Base-by-base conservation (phyloP, 2,329 filamentous ascomycete species). In the Cladophialophora carrionii region DNA sequence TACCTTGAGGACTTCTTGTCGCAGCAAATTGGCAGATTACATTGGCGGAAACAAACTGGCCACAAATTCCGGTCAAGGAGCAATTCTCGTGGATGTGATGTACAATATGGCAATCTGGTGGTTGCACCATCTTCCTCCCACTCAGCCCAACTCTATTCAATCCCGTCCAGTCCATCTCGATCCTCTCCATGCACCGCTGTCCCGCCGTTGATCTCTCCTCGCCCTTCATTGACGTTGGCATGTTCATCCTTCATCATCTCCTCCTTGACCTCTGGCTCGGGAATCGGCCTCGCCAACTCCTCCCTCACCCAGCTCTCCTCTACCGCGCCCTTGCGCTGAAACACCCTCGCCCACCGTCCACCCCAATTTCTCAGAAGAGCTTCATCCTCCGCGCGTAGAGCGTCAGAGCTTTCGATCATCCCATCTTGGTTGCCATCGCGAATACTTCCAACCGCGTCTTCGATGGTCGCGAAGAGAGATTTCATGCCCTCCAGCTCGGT, bases 321-420 rank as follows among this genome's bases (percentile, higher is more conserved):
- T 14, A 98, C 91, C 2, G 90, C 91, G 14, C 86, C 86, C 78
- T 92, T 90, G 51, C 95, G 84, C 72, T 88, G 82, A 77, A 96
- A 97, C 1, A 95, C 92, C 34, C 91, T 85, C 68, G 91, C 80
- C 95, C 95, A 99, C 55, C 92, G 85, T 74, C 87, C 85, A 0
- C 90, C 93, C 95, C 95, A 98, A 57, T 86, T 84, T 68, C 85
- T 84, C 63, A 96, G 81, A 65, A 84, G 84, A 70, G 89, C 85
- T 34, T 86, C 82, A 41, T 83, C 84, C 32, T 72, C 78, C 82
- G 62, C 70, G 14, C 65, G 58, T 7, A 71, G 54, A 14, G 83
- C 86, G 65, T 89, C 87, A 37, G 77, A 74, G 67, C 80, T 78
- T 78, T 96, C 90, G 74, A 94, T 87, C 76, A 90, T 83, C 72